Evolutionary conservation across 495 filamentous ascomycete species (phyloP).

Genomic region (Podospora tetraspora): DNA sequence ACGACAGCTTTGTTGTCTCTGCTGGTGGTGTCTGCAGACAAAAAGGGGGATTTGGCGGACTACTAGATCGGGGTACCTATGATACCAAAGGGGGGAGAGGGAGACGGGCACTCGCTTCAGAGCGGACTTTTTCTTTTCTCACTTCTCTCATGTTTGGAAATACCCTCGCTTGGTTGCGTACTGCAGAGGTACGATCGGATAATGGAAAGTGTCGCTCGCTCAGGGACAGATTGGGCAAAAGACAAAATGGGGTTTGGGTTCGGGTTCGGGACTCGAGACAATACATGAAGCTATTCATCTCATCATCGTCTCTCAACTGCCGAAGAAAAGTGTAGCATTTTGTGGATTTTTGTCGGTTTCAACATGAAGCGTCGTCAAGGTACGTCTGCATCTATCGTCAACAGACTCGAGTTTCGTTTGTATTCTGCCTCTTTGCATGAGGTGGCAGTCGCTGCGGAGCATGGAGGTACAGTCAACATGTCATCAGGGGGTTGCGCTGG

Average conservation of each 20-base stretch:
- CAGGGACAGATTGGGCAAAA: not conserved
- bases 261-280: not conserved
- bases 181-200: not conserved
- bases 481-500: not conserved
- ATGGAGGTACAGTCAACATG: not conserved
- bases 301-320: not conserved
- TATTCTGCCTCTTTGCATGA: not conserved
- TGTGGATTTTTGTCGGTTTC: not conserved
- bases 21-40: not conserved
- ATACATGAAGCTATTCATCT: not conserved
- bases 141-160: not conserved
- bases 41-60: not conserved
- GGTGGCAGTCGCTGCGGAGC: not conserved
- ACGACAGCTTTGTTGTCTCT: not conserved
- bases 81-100: not conserved
- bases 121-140: not conserved
- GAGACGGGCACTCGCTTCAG: not conserved
- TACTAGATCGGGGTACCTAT: not conserved
- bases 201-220: not conserved
- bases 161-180: slow-evolving; percentile 2
- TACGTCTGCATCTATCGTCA: not conserved
- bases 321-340: not conserved
- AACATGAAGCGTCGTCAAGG: not conserved
- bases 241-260: not conserved
- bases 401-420: not conserved